Conservation (phyloP, 306 rosid species). For the Canavalia gladiata region DNA sequence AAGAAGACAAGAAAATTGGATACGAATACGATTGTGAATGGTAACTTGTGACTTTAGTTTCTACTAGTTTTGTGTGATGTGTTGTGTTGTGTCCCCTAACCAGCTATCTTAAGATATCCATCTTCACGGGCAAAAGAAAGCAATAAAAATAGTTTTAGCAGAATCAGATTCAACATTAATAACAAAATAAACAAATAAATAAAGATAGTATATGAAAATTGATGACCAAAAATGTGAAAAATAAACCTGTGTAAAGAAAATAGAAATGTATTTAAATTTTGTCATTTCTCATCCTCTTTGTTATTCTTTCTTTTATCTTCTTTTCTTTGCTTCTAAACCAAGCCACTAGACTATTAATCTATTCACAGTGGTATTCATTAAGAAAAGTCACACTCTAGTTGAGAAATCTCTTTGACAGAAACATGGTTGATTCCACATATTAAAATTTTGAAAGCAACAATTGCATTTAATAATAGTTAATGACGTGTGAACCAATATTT, state of each 20-base stretch:
- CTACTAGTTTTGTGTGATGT: neutral
- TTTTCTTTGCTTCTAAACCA: too few species aligned
- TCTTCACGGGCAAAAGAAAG: neutral
- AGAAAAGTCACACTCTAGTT: neutral
- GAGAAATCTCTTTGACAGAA: neutral
- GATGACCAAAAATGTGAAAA: neutral
- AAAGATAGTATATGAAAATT: neutral
- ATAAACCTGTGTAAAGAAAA: neutral
- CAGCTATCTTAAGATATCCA: neutral
- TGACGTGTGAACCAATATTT: constrained; percentile 10
- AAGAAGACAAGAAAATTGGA: neutral
- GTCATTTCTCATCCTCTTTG: too few species aligned
- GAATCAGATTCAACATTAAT: too few species aligned
- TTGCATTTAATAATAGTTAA: neutral
- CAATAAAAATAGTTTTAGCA: too few species aligned
- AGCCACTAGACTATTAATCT: too few species aligned
- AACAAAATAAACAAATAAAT: too few species aligned
- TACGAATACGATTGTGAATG: neutral
- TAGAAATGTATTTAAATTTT: too few species aligned
- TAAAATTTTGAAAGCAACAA: neutral
- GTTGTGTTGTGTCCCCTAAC: neutral
- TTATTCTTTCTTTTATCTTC: neutral
- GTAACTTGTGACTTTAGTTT: neutral
- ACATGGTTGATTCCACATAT: neutral
- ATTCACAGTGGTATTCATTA: neutral